These are phyloP conservation scores for Wickerhamomyces canadensis DNA, from an alignment of 805 yeast genomes.

Conservation along the genomic window DNA sequence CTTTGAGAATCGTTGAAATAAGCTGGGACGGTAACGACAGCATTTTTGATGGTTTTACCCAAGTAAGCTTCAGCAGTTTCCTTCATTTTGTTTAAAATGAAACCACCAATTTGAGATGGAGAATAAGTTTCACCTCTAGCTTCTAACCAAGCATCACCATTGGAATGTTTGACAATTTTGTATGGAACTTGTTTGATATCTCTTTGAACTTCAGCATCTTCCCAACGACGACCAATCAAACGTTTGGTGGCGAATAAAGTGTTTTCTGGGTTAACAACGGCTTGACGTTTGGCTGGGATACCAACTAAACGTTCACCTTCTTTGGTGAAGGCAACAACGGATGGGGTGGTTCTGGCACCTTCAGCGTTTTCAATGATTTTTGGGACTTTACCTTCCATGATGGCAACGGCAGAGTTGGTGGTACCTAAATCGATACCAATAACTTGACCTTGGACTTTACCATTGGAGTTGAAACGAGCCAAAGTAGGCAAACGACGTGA, in stretches of 20 bases:
- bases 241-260: constrained; percentile 82
- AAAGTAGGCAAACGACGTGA: constrained; percentile 24
- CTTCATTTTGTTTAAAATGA: constrained; percentile 59
- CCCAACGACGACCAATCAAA: constrained; percentile 69
- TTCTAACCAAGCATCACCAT: constrained; percentile 68
- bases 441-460: constrained; percentile 44
- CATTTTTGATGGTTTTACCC: constrained; percentile 50
- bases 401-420: constrained; percentile 84
- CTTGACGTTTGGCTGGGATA: constrained; percentile 73
- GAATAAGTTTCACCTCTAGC: constrained; percentile 42
- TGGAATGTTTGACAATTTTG: constrained; percentile 49
- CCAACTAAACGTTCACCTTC: constrained; percentile 55
- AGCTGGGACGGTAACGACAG: constrained; percentile 83
- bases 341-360: constrained; percentile 59
- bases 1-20: constrained; percentile 79
- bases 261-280: constrained; percentile 69
- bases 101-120: constrained; percentile 71
- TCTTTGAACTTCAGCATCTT: constrained; percentile 66
- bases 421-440: constrained; percentile 85
- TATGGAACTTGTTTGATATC: constrained; percentile 64
- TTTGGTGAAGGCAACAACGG: constrained; percentile 61
- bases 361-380: constrained; percentile 74
- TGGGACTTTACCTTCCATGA: constrained; percentile 39
- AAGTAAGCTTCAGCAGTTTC: constrained; percentile 57
- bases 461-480: constrained; percentile 42